Base-by-base conservation (phyloP, 352 stramenopile genomes). In the Phytophthora foliorum region DNA sequence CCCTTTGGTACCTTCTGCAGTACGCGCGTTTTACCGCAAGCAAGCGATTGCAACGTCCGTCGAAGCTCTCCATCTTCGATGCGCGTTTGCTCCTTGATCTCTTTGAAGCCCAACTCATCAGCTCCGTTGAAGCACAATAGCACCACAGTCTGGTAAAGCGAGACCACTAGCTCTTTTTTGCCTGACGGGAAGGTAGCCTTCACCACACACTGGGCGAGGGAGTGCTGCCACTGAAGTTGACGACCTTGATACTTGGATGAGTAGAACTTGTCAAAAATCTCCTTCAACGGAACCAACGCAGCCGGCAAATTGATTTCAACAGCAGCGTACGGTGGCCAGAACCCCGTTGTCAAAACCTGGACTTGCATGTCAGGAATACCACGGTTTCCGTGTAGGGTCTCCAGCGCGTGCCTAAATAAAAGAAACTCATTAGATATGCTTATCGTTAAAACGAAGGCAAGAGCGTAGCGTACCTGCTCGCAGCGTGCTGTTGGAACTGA, bases 291-390 rank as follows among this genome's bases (percentile, higher is more conserved):
- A 38, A 89, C 60, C 11, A 97, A 59, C 10, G 72, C 64, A 34
- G 69, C 61, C 10, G 90, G 92, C 17, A 98, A 41, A 25, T 84
- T 94, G 41, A 97, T 86, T 31, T 98, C 90, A 19, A 89, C 89
- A 19, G 81, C 69, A 9, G 93, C 87, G 59, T 99, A 98, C 21
- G 89, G 91, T 8, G 98, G 98, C 98, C 98, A 99, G 71, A 99
- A 99, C 11, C 97, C 97, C 29, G 96, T 99, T 11, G 97, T 99
- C 1, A 99, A 77, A 21, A 99, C 97, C 61, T 99, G 96, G 6
- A 99, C 96, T 72, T 98, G 86, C 80, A 99, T 97, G 62, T 99
- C 97, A 8, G 97, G 77, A 17, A 84, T 66, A 22, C 75, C 67
- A 59, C 66, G 76, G 22, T 67, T 62, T 62, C 41, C 45, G 16